Evolutionary conservation across 2,329 filamentous ascomycete genomes (phyloP).

Genomic region (Aspergillus pseudotamarii): DNA sequence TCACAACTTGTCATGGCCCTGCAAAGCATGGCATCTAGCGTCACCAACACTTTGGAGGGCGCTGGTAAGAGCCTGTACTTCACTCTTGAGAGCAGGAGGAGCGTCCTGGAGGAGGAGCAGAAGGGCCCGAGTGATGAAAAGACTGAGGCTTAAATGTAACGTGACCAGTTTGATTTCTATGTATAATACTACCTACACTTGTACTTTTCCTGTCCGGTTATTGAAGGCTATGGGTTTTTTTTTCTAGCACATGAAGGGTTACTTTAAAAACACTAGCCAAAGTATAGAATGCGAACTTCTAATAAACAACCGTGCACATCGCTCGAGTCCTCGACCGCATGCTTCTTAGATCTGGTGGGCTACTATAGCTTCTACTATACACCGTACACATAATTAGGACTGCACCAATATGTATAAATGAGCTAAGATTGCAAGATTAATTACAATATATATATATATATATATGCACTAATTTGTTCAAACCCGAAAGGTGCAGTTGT

Average conservation of each 20-base stretch:
- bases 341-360: not conserved
- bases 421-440: not conserved
- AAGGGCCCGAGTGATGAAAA: conserved; percentile 37
- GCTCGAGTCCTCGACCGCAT: not conserved
- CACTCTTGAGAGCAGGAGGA: conserved; percentile 79
- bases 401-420: not conserved
- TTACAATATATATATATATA: not conserved
- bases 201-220: conserved; percentile 26
- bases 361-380: not conserved
- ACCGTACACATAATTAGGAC: no score
- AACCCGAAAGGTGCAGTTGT: not conserved
- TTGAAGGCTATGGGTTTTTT: conserved; percentile 19
- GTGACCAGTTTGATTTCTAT: conserved; percentile 25
- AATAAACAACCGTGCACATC: not conserved
- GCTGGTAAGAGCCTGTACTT: conserved; percentile 82
- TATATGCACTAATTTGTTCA: not conserved
- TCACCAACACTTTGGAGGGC: conserved; percentile 79
- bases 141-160: conserved; percentile 32
- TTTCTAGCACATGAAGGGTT: conserved; percentile 20
- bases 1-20: conserved; percentile 80
- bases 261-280: conserved; percentile 9
- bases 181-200: conserved; percentile 39
- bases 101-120: conserved; percentile 75
- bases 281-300: conserved; percentile 15
- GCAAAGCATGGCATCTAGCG: conserved; percentile 74